Conservation (phyloP, 345 rosid species). For the Salix caprea region DNA sequence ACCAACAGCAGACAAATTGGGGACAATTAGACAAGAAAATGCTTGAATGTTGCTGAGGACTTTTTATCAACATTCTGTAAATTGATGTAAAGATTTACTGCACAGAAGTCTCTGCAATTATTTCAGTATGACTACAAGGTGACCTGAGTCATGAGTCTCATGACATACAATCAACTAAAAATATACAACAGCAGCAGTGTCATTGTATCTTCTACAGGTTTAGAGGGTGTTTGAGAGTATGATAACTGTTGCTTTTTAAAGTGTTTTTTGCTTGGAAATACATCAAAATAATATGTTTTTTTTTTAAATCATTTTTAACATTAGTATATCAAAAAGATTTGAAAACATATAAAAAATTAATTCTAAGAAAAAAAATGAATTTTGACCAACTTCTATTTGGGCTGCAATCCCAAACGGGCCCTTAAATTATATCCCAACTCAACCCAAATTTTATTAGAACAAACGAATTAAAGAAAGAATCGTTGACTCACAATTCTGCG, state of each 20-base stretch:
- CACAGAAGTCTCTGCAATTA: background rate
- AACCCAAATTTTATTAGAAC: background rate
- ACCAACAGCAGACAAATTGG: background rate
- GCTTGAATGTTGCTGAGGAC: background rate
- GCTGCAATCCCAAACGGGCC: too few relatives aligned
- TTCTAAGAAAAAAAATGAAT: too few relatives aligned
- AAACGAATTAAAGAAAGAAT: constrained; percentile 2
- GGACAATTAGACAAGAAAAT: background rate
- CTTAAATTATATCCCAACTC: background rate
- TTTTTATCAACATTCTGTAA: background rate
- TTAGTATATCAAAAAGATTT: too few relatives aligned
- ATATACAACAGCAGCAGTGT: background rate
- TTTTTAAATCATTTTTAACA: too few relatives aligned
- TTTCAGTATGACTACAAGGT: background rate
- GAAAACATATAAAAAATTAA: too few relatives aligned
- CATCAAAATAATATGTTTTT: too few relatives aligned
- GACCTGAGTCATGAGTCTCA: background rate
- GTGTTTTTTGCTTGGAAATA: too few relatives aligned
- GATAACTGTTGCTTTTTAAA: too few relatives aligned
- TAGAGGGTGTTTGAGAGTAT: background rate
- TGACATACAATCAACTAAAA: background rate
- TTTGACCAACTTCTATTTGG: too few relatives aligned
- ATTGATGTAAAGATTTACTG: background rate
- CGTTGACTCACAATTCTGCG: constrained; percentile 73
- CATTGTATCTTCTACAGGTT: background rate